A percentile compares a stretch with the other conserved stretches of the same genome.
phyloP scores from a whole-genome alignment of 2,329 filamentous ascomycete species.

The Colletotrichum agaves region DNA sequence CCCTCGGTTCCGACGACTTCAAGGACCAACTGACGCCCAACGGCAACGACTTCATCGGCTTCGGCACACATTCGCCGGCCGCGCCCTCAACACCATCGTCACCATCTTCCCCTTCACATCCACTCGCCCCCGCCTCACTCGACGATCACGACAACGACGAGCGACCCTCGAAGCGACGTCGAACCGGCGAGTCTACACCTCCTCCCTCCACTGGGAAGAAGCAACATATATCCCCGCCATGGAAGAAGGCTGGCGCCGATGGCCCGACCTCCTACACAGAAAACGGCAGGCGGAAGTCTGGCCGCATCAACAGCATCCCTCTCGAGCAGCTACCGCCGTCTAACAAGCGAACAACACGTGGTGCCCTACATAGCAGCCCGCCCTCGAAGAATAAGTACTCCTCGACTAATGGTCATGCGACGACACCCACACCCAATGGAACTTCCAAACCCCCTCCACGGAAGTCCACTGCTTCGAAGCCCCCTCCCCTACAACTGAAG shows the following conservation, averaged over 20 bases:
- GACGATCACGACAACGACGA: constrained; percentile 50
- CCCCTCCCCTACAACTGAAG: constrained; percentile 40
- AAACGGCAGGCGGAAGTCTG: constrained; percentile 76
- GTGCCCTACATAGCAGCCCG: constrained; percentile 50
- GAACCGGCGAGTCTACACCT: constrained; percentile 62
- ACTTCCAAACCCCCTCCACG: constrained; percentile 44
- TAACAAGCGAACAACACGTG: constrained; percentile 63
- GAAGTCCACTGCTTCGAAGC: constrained; percentile 33
- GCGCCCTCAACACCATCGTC: constrained; percentile 21
- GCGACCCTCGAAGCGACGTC: constrained; percentile 73
- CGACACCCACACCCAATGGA: constrained; percentile 45
- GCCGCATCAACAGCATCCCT: constrained; percentile 69
- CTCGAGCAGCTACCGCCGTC: constrained; percentile 61
- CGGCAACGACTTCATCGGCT: constrained; percentile 35
- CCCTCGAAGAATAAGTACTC: constrained; percentile 44
- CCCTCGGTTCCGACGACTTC: constrained; percentile 37
- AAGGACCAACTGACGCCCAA: constrained; percentile 37
- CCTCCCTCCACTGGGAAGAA: constrained; percentile 50
- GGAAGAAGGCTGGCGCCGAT: constrained; percentile 87
- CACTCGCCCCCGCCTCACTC: neutral
- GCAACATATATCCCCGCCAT: constrained; percentile 82
- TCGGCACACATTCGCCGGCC: constrained; percentile 11
- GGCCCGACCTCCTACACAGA: constrained; percentile 87
- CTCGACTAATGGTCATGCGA: constrained; percentile 44
- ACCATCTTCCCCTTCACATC: constrained; percentile 13